phyloP scores from a whole-genome alignment of 306 rosid species.

The Dryas alaskensis region DNA sequence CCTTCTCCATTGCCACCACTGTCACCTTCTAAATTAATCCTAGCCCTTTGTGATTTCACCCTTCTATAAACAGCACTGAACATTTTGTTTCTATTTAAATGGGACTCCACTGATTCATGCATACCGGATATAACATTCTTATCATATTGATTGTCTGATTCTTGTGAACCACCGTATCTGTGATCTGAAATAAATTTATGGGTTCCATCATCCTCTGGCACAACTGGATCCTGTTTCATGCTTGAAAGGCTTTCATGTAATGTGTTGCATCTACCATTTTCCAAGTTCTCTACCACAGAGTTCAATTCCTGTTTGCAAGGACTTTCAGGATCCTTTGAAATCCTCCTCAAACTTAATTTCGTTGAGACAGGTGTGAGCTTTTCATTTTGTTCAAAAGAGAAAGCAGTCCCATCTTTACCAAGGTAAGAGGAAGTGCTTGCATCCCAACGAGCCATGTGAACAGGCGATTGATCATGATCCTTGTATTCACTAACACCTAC shows the following conservation, averaged over 20 bases:
- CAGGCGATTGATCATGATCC: constrained; percentile 45
- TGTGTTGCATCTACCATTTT: constrained; percentile 38
- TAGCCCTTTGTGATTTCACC: constrained; percentile 58
- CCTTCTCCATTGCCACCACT: constrained; percentile 53
- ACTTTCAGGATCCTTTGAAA: constrained; percentile 52
- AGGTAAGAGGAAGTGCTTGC: constrained; percentile 31
- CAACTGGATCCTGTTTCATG: constrained; percentile 33
- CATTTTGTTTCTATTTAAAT: constrained; percentile 54
- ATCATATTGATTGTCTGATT: constrained; percentile 38
- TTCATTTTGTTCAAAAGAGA: constrained; percentile 43
- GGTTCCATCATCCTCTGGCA: constrained; percentile 35
- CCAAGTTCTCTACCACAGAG: constrained; percentile 39
- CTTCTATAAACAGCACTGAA: constrained; percentile 77
- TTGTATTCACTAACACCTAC: constrained; percentile 32
- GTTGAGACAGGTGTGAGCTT: constrained; percentile 45
- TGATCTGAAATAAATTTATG: constrained; percentile 36
- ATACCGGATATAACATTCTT: constrained; percentile 28
- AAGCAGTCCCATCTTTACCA: constrained; percentile 32
- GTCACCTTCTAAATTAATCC: constrained; percentile 42
- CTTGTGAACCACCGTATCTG: constrained; percentile 44
- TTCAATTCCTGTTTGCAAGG: constrained; percentile 52
- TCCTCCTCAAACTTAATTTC: constrained; percentile 59
- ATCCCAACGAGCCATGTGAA: constrained; percentile 36
- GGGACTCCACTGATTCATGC: constrained; percentile 44
- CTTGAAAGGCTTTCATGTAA: constrained; percentile 33